phyloP scores from a whole-genome alignment of 2,329 filamentous ascomycete species.

The Ophiostoma novo-ulmi region DNA sequence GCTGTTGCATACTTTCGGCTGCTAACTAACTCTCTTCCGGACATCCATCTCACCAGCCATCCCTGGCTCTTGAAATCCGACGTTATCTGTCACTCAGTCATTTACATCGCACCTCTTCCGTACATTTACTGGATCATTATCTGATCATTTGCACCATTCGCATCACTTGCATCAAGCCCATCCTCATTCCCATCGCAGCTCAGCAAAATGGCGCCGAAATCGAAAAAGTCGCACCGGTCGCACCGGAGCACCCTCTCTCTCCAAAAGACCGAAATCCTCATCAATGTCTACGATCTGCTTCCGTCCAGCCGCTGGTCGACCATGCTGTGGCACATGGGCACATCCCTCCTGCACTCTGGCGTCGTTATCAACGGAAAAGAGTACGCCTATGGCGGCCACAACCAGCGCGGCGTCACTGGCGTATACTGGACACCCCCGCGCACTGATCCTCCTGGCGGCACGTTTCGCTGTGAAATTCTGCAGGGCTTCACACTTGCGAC shows the following conservation, averaged over 20 bases:
- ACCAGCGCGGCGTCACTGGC: constrained; percentile 63
- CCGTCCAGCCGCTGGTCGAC: constrained; percentile 72
- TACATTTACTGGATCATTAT: neutral
- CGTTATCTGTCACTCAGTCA: neutral
- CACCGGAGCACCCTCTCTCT: constrained; percentile 64
- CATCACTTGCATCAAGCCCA: neutral
- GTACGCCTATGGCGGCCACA: constrained; percentile 82
- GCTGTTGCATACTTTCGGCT: neutral
- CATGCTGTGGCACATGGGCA: constrained; percentile 70
- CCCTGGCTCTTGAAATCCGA: neutral
- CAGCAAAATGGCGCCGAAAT: constrained; percentile 41
- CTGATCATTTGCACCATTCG: neutral
- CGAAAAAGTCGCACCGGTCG: constrained; percentile 35
- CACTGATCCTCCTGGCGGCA: constrained; percentile 69
- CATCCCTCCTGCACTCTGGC: constrained; percentile 74
- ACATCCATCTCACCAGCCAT: neutral
- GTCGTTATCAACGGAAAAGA: constrained; percentile 75
- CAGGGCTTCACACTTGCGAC: constrained; percentile 73
- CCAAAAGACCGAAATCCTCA: constrained; percentile 67
- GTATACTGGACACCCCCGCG: constrained; percentile 77
- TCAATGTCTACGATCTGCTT: constrained; percentile 73
- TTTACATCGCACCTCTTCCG: neutral
- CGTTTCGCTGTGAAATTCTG: constrained; percentile 67
- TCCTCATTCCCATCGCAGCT: neutral
- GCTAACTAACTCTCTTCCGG: neutral